Conservation (phyloP, 116 monocot species). For the Zostera marina region DNA sequence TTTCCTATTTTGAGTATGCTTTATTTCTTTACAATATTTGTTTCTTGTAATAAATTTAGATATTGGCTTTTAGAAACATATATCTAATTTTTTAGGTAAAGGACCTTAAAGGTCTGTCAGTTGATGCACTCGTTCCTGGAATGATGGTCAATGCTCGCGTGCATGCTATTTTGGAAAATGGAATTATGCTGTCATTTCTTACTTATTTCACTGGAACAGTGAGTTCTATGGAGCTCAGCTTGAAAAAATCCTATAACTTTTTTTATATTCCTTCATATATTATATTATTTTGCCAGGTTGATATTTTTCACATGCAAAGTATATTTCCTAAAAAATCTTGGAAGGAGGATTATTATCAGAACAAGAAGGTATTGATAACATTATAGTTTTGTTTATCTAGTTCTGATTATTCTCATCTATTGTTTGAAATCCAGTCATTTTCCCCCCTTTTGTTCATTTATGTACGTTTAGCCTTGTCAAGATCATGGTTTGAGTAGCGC, state of each 20-base stretch:
- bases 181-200: constrained; percentile 80
- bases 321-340: constrained; percentile 38
- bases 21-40: not conserved
- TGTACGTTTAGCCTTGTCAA: no score
- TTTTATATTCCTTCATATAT: no score
- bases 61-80: not conserved
- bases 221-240: constrained; percentile 13
- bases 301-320: constrained; percentile 66
- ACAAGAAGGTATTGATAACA: constrained; percentile 46
- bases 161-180: constrained; percentile 68
- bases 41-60: not conserved
- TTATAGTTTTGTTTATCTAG: constrained; percentile 2
- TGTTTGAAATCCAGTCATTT: not conserved
- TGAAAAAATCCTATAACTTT: not conserved
- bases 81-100: constrained; percentile 30
- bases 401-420: not conserved
- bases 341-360: constrained; percentile 52
- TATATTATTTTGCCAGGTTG: constrained; percentile 40
- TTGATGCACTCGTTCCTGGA: constrained; percentile 84
- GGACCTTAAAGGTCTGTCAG: constrained; percentile 73
- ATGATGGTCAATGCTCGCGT: constrained; percentile 89
- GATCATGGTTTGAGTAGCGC: no score
- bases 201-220: constrained; percentile 97
- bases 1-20: not conserved
- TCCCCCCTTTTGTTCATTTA: not conserved